Evolutionary conservation across 441 rosid genomes (phyloP).

Genomic region (Gossypium davidsonii): DNA sequence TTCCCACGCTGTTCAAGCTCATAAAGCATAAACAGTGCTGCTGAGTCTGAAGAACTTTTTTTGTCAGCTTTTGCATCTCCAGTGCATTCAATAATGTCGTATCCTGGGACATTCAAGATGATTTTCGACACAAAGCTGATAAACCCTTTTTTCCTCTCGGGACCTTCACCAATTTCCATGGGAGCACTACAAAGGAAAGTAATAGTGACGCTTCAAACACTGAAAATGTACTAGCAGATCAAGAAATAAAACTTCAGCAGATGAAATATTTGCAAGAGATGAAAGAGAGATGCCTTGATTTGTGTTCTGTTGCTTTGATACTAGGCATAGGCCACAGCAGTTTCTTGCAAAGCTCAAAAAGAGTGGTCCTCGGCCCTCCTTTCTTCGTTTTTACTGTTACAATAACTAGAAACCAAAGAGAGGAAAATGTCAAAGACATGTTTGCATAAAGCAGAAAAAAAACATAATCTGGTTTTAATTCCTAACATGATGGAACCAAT

Average conservation of each 20-base stretch:
- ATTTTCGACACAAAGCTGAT: slow-evolving; percentile 50
- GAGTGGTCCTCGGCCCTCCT: slow-evolving; percentile 74
- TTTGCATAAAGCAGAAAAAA: neutral
- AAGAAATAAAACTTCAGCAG: neutral
- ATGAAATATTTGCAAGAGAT: neutral
- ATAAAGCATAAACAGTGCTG: slow-evolving; percentile 52
- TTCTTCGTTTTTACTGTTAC: slow-evolving; percentile 52
- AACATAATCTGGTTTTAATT: neutral
- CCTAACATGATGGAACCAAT: neutral
- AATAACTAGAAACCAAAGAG: slow-evolving; percentile 27
- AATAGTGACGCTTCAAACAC: neutral
- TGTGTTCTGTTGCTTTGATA: slow-evolving; percentile 37
- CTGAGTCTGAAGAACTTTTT: slow-evolving; percentile 79
- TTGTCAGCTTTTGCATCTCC: slow-evolving; percentile 79
- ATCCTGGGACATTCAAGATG: slow-evolving; percentile 42
- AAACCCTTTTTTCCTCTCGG: slow-evolving; percentile 36
- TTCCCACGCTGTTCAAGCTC: slow-evolving; percentile 52
- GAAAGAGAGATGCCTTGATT: slow-evolving; percentile 3
- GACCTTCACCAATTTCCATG: slow-evolving; percentile 40
- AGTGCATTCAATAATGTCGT: slow-evolving; percentile 36
- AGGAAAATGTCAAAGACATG: neutral
- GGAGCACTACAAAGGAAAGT: slow-evolving; percentile 35
- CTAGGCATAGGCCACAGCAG: slow-evolving; percentile 70
- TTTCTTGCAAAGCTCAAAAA: slow-evolving; percentile 66
- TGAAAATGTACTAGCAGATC: neutral